Conservation (phyloP, 2,329 filamentous ascomycete species). For the Claviceps maximensis region DNA sequence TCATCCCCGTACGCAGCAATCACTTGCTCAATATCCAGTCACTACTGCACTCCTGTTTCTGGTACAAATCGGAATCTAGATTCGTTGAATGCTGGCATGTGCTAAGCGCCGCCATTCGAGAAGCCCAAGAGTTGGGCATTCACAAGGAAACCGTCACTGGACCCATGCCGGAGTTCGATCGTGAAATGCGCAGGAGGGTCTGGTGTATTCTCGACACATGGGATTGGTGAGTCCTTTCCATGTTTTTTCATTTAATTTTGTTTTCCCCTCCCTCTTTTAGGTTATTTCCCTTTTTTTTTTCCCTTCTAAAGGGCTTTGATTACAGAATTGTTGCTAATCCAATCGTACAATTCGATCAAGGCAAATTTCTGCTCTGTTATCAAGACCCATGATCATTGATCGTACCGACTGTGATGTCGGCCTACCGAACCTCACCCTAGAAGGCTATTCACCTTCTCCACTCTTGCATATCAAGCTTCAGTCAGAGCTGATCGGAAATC, state of each 20-base stretch:
- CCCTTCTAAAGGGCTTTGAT: not conserved
- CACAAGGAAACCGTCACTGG: constrained; percentile 18
- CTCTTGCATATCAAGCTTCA: constrained; percentile 24
- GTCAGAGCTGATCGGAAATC: constrained; percentile 17
- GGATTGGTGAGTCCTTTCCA: constrained; percentile 20
- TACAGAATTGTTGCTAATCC: not conserved
- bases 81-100: constrained; percentile 26
- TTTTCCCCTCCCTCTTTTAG: not conserved
- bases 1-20: constrained; percentile 20
- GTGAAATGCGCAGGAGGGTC: constrained; percentile 22
- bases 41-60: constrained; percentile 24
- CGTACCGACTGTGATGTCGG: constrained; percentile 19
- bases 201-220: constrained; percentile 25
- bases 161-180: constrained; percentile 19
- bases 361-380: constrained; percentile 23
- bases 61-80: constrained; percentile 23
- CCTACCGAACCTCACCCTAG: constrained; percentile 20
- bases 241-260: not conserved
- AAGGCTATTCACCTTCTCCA: constrained; percentile 19
- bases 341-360: constrained; percentile 1
- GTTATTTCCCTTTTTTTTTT: not conserved
- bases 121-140: constrained; percentile 24
- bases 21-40: constrained; percentile 22
- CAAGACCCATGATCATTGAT: constrained; percentile 22
- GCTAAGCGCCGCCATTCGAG: constrained; percentile 20